phyloP scores from a whole-genome alignment of 805 yeast species.

The Ogataea haglerorum region DNA sequence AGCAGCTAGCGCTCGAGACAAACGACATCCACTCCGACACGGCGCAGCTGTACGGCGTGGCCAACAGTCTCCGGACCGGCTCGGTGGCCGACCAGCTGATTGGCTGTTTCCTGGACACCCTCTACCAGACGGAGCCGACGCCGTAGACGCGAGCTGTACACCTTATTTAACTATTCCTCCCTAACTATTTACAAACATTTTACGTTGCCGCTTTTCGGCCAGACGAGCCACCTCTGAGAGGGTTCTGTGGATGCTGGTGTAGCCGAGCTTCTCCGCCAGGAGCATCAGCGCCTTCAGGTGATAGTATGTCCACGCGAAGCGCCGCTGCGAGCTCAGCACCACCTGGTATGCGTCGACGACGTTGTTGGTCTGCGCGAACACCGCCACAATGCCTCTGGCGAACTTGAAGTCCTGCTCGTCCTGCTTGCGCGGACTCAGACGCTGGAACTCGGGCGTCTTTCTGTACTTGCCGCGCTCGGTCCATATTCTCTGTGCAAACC shows the following conservation, averaged over 20 bases:
- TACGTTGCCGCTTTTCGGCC: constrained; percentile 16
- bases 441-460: constrained; percentile 47
- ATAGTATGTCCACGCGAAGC: constrained; percentile 64
- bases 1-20: constrained; percentile 33
- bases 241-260: constrained; percentile 31
- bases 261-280: constrained; percentile 44
- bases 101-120: constrained; percentile 74
- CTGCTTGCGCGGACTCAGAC: constrained; percentile 34
- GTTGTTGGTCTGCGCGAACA: constrained; percentile 52
- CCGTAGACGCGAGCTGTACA: not conserved
- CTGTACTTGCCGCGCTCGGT: constrained; percentile 74
- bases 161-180: not conserved
- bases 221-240: constrained; percentile 22
- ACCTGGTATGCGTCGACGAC: constrained; percentile 69
- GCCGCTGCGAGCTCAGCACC: constrained; percentile 60
- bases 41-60: constrained; percentile 92
- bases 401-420: constrained; percentile 57
- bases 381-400: constrained; percentile 66
- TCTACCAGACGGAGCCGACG: constrained; percentile 51
- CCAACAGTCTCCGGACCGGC: constrained; percentile 81
- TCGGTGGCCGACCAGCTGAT: constrained; percentile 82
- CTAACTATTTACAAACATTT: constrained; percentile 3
- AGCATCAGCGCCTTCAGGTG: constrained; percentile 41
- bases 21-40: constrained; percentile 48
- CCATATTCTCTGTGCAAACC: constrained; percentile 69